phyloP scores from a whole-genome alignment of 2,329 filamentous ascomycete genomes.

The Epichloe amarillans region DNA sequence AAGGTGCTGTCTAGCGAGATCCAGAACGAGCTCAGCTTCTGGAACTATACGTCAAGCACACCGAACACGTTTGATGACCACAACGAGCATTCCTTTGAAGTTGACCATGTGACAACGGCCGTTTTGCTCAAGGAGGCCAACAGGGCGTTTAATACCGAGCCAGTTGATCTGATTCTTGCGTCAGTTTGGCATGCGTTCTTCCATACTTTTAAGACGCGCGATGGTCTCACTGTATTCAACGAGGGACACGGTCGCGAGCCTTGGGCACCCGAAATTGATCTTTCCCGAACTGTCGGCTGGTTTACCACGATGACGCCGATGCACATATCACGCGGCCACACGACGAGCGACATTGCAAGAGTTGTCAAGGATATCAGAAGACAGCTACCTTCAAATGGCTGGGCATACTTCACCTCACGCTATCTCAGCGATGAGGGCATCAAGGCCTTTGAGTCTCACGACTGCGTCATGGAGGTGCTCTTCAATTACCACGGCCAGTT shows the following conservation, averaged over 20 bases:
- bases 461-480: constrained; percentile 2
- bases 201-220: constrained; percentile 13
- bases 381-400: constrained; percentile 1
- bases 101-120: background rate
- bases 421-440: constrained; percentile 1
- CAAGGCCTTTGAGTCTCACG: background rate
- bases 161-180: constrained; percentile 20
- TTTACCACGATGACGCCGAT: constrained; percentile 19
- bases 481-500: constrained; percentile 7
- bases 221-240: constrained; percentile 17
- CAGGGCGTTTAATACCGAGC: constrained; percentile 12
- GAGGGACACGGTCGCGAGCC: constrained; percentile 17
- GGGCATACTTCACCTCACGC: constrained; percentile 2
- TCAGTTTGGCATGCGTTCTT: constrained; percentile 17
- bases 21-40: constrained; percentile 1
- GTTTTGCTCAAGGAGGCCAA: constrained; percentile 1
- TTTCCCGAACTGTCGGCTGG: constrained; percentile 24
- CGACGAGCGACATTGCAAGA: background rate
- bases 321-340: background rate
- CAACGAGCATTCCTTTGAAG: constrained; percentile 1
- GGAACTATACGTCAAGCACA: background rate
- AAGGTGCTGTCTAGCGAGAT: background rate
- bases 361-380: constrained; percentile 1
- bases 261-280: constrained; percentile 15
- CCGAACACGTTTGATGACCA: constrained; percentile 2